phyloP scores from a whole-genome alignment of 345 rosid genomes.

The Sonneratia alba region DNA sequence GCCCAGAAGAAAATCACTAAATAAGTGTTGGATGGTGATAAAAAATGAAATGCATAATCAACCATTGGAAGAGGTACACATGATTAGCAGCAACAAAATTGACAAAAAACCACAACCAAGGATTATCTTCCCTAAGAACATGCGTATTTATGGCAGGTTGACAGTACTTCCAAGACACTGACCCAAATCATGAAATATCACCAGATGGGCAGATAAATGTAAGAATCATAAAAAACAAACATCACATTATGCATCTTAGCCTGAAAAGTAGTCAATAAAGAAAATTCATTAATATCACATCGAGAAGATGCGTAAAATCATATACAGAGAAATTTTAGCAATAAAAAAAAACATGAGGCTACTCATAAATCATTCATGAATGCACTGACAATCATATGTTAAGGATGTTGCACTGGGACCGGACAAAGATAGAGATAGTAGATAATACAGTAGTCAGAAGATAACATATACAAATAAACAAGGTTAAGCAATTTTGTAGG shows the following conservation, averaged over 20 bases:
- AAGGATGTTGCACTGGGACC: neutral
- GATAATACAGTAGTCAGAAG: neutral
- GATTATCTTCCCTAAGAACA: neutral
- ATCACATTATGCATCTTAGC: neutral
- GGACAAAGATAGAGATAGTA: neutral
- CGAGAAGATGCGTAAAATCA: too few species aligned
- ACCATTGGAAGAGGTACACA: neutral
- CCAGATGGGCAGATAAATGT: neutral
- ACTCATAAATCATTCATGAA: too few species aligned
- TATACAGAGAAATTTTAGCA: too few species aligned
- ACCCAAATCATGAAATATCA: too few species aligned
- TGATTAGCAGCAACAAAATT: neutral
- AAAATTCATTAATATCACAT: too few species aligned
- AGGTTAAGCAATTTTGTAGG: neutral
- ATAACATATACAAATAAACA: neutral
- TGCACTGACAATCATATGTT: neutral
- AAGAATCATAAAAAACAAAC: neutral
- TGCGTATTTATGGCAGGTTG: neutral
- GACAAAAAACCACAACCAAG: neutral
- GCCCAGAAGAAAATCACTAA: conserved; percentile 21
- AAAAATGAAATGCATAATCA: conserved; percentile 14
- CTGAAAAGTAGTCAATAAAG: neutral
- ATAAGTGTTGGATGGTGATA: conserved; percentile 6
- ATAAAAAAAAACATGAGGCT: too few species aligned
- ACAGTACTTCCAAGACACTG: too few species aligned